A percentile compares a stretch with the other conserved stretches of the same genome.
Evolutionary conservation across 2,329 filamentous ascomycete genomes (phyloP).

Genomic region (Hymenoscyphus fructigenus): DNA sequence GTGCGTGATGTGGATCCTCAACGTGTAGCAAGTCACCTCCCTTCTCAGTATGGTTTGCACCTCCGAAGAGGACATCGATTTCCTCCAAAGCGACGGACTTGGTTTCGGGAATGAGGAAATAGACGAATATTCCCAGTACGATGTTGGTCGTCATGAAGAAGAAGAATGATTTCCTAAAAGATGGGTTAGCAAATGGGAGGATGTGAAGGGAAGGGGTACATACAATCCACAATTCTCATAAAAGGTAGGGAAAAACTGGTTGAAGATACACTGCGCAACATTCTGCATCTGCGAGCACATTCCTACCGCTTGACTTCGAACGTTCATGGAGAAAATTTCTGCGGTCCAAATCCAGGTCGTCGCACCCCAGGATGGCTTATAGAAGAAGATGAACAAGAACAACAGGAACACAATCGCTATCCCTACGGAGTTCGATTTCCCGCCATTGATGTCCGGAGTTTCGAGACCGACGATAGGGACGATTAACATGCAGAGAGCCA

Average conservation of each 20-base stretch:
- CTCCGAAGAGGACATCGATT: constrained; percentile 54
- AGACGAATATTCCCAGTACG: constrained; percentile 49
- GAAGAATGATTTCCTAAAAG: constrained; percentile 39
- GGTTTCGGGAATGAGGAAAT: constrained; percentile 54
- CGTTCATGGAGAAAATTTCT: constrained; percentile 70
- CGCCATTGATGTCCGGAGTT: constrained; percentile 52
- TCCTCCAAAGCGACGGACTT: constrained; percentile 54
- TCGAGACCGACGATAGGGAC: constrained; percentile 57
- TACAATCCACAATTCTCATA: constrained; percentile 52
- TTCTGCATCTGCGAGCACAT: constrained; percentile 63
- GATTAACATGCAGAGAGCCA: constrained; percentile 69
- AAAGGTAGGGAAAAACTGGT: constrained; percentile 70
- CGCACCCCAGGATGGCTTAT: constrained; percentile 70
- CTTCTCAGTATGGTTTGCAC: constrained; percentile 34
- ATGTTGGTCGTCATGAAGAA: constrained; percentile 55
- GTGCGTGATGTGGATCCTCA: constrained; percentile 25
- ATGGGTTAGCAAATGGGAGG: not conserved
- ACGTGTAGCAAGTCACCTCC: constrained; percentile 30
- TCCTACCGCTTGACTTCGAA: constrained; percentile 68
- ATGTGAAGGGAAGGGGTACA: constrained; percentile 8
- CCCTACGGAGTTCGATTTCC: constrained; percentile 59
- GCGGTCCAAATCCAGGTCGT: constrained; percentile 72
- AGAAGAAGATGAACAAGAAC: constrained; percentile 66
- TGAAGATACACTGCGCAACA: constrained; percentile 65
- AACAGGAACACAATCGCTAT: constrained; percentile 68